phyloP scores from a whole-genome alignment of 177 flowering plant species.

The Vitis hybrid region DNA sequence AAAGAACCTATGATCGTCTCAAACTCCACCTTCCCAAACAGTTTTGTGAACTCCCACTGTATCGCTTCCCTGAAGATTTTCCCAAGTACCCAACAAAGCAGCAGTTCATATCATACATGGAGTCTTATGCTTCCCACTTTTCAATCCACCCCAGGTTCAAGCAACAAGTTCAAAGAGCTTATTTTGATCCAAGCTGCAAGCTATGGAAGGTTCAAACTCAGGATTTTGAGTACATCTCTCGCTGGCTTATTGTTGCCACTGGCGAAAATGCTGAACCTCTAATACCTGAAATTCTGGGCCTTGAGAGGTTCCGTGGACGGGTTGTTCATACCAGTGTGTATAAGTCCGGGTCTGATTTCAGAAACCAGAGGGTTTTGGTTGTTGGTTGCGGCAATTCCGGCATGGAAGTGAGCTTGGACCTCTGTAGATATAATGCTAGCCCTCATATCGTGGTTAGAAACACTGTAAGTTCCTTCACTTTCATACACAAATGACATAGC shows the following conservation, averaged over 20 bases:
- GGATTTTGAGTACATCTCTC: conserved; percentile 47
- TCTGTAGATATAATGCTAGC: conserved; percentile 70
- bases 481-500: too few relatives aligned
- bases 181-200: conserved; percentile 46
- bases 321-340: conserved; percentile 71
- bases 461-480: conserved; percentile 55
- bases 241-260: conserved; percentile 82
- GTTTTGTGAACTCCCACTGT: conserved; percentile 76
- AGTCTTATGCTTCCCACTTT: conserved; percentile 69
- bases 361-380: conserved; percentile 67
- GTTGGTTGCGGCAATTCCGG: conserved; percentile 98
- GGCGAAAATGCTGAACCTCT: conserved; percentile 91
- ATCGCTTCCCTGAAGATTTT: conserved; percentile 68
- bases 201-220: conserved; percentile 65
- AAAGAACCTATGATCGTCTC: conserved; percentile 70
- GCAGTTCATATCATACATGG: conserved; percentile 87
- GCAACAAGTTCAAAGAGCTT: conserved; percentile 53
- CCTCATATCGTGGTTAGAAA: conserved; percentile 89
- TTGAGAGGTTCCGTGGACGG: conserved; percentile 56
- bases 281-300: conserved; percentile 62
- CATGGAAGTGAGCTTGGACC: conserved; percentile 95
- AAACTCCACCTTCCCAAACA: conserved; percentile 88
- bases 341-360: conserved; percentile 67
- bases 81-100: conserved; percentile 84
- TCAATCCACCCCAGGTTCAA: conserved; percentile 59